Conservation (phyloP, 345 rosid genomes). For the Populus pruinosa region DNA sequence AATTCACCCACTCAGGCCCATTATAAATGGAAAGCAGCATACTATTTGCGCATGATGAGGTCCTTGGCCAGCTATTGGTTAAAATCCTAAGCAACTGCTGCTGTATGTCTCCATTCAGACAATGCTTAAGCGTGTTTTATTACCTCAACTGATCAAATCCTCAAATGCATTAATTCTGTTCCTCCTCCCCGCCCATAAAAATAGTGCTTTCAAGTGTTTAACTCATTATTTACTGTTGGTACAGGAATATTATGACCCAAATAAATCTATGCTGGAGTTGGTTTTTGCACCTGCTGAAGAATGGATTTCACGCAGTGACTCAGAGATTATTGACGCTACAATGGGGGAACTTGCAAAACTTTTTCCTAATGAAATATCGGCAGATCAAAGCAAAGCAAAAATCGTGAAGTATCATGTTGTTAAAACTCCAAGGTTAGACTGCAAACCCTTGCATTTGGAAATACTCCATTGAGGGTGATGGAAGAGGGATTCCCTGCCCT, state of each 20-base stretch:
- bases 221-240: conserved; percentile 1
- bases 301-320: conserved; percentile 78
- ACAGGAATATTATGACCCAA: conserved; percentile 86
- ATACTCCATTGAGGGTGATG: neutral
- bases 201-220: neutral
- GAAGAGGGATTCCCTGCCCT: neutral
- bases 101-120: neutral
- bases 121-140: neutral
- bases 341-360: conserved; percentile 91
- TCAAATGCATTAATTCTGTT: conserved; percentile 1
- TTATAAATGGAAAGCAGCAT: neutral
- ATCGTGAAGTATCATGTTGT: conserved; percentile 83
- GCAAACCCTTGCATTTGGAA: conserved; percentile 5
- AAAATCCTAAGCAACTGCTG: neutral
- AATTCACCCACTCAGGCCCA: neutral
- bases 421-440: conserved; percentile 82
- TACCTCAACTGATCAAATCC: neutral
- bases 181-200: neutral
- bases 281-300: conserved; percentile 96
- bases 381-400: conserved; percentile 93
- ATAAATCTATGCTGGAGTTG: conserved; percentile 90
- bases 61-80: neutral
- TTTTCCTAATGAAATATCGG: conserved; percentile 82
- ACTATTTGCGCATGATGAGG: neutral
- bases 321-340: conserved; percentile 84